Evolutionary conservation across 192 early-diverging fungal genomes (phyloP), one percentile per base, ranked within the genome.

Genomic region (Rhizophagus clarus): DNA sequence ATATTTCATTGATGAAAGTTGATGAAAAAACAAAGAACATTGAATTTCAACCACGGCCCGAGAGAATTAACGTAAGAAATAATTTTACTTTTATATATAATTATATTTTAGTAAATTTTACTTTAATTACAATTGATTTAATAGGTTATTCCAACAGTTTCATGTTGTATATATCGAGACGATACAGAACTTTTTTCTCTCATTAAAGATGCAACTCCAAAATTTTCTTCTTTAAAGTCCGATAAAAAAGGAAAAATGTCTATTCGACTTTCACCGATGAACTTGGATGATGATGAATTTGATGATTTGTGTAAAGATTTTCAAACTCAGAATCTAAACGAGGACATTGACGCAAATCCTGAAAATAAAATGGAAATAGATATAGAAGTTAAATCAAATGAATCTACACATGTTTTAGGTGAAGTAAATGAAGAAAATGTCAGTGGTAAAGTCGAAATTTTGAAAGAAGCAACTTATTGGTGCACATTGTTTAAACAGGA

Each of bases 401-500:
- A 79, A 60, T 49, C 32, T 0, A 20, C 72, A 49, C 32, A 64
- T 15, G 77, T 84, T 22, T 71, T 80, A n/a, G 81, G 79, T n/a
- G 83, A 84, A 51, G 76, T 82, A 61, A 82, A 82, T 34, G 71
- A 83, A 24, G 85, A 86, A 29, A 88, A 90, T 74, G 84, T 85
- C 12, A 87, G 85, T 72, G 78, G 89, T 22, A 62, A 81, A 34
- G 79, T 82, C 12, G 83, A 79, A 61, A 79, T 83, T 22, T 67
- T 73, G 5, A 79, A 88, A 70, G 74, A 74, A 51, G 74, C 83
- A 17, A 88, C 85, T 20, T 86, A 84, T 76, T 96, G 93, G 93
- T 93, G 91, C 68, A 47, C 92, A 32, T 80, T 92, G 3, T 92
- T 90, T 64, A 83, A 89, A 31, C 83, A 84, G 15, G 87, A 93